Percentiles rank a stretch among this genome's conserved stretches.
These are phyloP conservation scores for Salix brachista DNA, from an alignment of 345 rosid species.

Conservation along the genomic window DNA sequence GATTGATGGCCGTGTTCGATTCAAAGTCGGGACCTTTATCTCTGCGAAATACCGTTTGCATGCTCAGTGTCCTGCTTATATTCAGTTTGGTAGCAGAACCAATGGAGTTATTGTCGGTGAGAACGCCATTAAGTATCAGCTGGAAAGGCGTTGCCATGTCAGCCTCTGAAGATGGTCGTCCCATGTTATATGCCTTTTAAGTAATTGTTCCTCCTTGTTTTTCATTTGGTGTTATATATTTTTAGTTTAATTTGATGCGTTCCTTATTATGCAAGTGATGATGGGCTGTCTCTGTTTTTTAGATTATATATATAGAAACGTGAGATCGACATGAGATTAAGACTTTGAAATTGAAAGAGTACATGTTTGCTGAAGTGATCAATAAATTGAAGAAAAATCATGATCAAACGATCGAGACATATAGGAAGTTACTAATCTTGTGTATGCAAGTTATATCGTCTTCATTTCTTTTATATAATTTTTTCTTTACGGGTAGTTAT, in stretches of 20 bases:
- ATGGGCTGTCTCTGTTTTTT: slow-evolving; percentile 5
- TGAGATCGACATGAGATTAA: not conserved
- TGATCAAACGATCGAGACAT: not conserved
- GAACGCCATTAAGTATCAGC: slow-evolving; percentile 69
- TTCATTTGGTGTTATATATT: not conserved
- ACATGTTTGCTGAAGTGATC: not conserved
- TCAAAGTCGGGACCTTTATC: slow-evolving; percentile 64
- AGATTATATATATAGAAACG: not conserved
- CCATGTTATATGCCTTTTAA: slow-evolving; percentile 6
- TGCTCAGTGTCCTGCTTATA: slow-evolving; percentile 55
- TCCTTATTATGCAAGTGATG: not conserved
- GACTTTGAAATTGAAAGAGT: not conserved
- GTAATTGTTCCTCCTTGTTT: not conserved
- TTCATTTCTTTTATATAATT: not conserved
- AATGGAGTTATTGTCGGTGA: slow-evolving; percentile 51
- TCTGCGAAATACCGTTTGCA: slow-evolving; percentile 61
- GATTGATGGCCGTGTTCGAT: slow-evolving; percentile 80
- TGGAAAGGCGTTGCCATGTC: slow-evolving; percentile 53
- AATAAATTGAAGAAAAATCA: not conserved
- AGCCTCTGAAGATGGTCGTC: slow-evolving; percentile 38
- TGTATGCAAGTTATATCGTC: not conserved
- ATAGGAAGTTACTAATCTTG: not conserved
- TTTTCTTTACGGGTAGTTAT: not conserved
- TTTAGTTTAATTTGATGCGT: not conserved
- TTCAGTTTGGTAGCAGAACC: slow-evolving; percentile 47